phyloP scores from a whole-genome alignment of 2,329 filamentous ascomycete species.

The Cercospora sp. region DNA sequence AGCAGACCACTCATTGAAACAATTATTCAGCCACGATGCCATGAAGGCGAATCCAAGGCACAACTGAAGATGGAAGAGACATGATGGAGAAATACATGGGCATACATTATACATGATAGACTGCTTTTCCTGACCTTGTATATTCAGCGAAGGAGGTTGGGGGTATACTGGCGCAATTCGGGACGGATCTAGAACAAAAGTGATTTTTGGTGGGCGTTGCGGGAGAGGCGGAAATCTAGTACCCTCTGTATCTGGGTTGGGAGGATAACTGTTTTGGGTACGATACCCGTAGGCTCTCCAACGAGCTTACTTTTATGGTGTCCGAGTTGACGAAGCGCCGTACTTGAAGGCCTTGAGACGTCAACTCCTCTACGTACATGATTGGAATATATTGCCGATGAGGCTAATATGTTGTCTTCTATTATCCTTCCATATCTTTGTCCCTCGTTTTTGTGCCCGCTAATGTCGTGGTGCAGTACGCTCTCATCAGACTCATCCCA shows the following conservation, averaged over 20 bases:
- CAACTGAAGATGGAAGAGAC: neutral
- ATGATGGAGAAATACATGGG: neutral
- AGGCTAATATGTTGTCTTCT: neutral
- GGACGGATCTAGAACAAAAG: neutral
- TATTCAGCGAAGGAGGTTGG: slow-evolving; percentile 10
- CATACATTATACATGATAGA: slow-evolving; percentile 10
- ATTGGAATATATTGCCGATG: neutral
- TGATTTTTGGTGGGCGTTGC: slow-evolving; percentile 7
- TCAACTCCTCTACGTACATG: neutral
- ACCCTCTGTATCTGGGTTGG: slow-evolving; percentile 14
- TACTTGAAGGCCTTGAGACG: neutral
- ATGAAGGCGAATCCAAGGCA: slow-evolving; percentile 34
- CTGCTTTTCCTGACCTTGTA: neutral
- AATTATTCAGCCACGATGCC: slow-evolving; percentile 40
- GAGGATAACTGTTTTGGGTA: neutral
- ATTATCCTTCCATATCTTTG: neutral
- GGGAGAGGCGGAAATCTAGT: slow-evolving; percentile 20
- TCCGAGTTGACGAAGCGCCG: neutral
- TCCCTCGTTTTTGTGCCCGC: neutral
- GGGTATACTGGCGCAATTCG: neutral
- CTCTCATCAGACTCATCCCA: neutral
- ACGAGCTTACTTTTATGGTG: neutral
- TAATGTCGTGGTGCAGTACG: neutral
- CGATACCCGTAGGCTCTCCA: neutral
- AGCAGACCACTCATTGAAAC: slow-evolving; percentile 35